A percentile compares a stretch with the other conserved stretches of the same genome.
These are phyloP conservation scores for Microthlaspi erraticum DNA, from an alignment of 345 rosid species.

Conservation along the genomic window DNA sequence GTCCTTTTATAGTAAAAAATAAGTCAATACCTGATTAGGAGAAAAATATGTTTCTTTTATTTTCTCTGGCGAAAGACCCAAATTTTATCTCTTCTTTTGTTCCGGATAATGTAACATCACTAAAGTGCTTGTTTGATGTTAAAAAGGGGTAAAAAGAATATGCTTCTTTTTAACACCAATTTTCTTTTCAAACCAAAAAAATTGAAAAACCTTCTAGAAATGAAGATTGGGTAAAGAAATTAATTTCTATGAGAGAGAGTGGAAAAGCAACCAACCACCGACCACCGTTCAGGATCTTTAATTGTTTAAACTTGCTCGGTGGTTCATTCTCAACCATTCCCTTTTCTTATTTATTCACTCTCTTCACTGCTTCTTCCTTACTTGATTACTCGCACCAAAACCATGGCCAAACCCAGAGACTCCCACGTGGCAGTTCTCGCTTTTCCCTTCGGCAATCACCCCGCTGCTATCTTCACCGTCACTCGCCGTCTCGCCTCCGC, in stretches of 20 bases:
- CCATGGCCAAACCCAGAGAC: constrained; percentile 12
- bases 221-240: not conserved
- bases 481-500: constrained; percentile 51
- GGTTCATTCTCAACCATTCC: constrained; percentile 15
- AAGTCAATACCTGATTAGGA: too few species aligned
- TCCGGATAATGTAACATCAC: too few species aligned
- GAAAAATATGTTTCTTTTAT: too few species aligned
- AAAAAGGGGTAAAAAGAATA: too few species aligned
- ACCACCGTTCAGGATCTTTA: constrained; percentile 8
- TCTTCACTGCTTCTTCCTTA: not conserved
- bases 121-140: too few species aligned
- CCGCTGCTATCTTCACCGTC: constrained; percentile 52
- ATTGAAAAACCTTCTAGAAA: too few species aligned
- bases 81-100: too few species aligned
- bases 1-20: too few species aligned
- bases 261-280: constrained; percentile 1
- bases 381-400: not conserved
- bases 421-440: constrained; percentile 61
- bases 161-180: too few species aligned
- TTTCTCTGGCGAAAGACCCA: too few species aligned
- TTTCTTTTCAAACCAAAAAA: too few species aligned
- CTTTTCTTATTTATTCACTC: constrained; percentile 14
- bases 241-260: not conserved
- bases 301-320: constrained; percentile 22
- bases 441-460: constrained; percentile 68